A percentile compares a stretch with the other conserved stretches of the same genome.
These are phyloP conservation scores for Mrakia gelida DNA, from an alignment of 768 basidiomycete genomes.

Conservation along the genomic window DNA sequence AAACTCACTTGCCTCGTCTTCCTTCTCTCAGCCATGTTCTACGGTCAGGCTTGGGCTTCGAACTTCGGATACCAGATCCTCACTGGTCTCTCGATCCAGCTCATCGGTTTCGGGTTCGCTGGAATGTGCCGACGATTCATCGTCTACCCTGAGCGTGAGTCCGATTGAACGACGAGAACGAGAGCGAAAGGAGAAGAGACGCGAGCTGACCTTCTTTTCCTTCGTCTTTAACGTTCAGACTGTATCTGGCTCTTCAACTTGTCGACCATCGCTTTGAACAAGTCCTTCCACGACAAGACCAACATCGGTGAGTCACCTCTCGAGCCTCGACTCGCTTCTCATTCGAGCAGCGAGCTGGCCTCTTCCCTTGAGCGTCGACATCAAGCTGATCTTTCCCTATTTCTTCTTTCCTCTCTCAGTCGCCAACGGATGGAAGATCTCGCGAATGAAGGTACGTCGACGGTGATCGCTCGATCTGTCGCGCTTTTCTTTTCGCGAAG, in stretches of 20 bases:
- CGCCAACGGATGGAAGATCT: constrained; percentile 39
- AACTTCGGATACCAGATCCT: constrained; percentile 35
- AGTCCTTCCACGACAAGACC: constrained; percentile 35
- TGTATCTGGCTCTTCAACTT: constrained; percentile 42
- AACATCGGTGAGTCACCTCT: constrained; percentile 22
- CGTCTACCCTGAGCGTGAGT: constrained; percentile 33
- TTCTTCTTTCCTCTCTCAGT: neutral
- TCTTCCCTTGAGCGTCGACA: too few species aligned
- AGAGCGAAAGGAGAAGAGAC: too few species aligned
- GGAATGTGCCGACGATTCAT: constrained; percentile 36
- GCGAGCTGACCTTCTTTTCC: neutral
- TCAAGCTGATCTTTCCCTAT: too few species aligned
- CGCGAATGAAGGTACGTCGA: constrained; percentile 4
- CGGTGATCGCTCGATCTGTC: too few species aligned
- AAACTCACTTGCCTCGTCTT: constrained; percentile 34
- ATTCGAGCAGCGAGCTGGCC: too few species aligned
- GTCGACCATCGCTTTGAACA: constrained; percentile 41
- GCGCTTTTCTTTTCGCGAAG: too few species aligned
- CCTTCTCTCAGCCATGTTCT: constrained; percentile 36
- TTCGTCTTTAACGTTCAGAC: neutral
- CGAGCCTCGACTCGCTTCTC: too few species aligned
- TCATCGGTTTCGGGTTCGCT: constrained; percentile 37
- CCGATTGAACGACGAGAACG: too few species aligned
- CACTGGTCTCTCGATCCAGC: constrained; percentile 33
- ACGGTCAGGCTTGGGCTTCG: constrained; percentile 42